Evolutionary conservation across 805 yeast species (phyloP), one percentile per base, ranked within the genome.

Genomic region (Candida anglica): DNA sequence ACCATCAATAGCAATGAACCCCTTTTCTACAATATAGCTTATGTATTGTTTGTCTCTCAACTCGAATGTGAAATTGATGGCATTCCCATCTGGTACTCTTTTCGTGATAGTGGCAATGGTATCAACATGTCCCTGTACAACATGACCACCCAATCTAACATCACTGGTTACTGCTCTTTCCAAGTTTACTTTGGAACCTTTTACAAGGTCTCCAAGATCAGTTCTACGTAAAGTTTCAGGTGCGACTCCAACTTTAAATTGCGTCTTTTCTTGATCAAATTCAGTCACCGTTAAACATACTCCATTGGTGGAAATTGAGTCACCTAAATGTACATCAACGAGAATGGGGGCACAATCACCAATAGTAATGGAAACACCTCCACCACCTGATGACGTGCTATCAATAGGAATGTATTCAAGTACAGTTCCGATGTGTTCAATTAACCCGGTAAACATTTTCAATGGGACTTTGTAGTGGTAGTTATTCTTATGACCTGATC

Each of bases 61-160:
- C 56, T 76, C 58, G 59, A 91, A 89, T 3, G 86, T 82, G 55
- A 79, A 83, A 3, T 81, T 69, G 21, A 87, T 64, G 1, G 98
- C 81, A 56, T 87, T 86, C 2, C 79, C 83, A 50, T 89, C 97
- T 1, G 73, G 61, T 7, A 44, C 58, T 18, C 60, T 69, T 0
- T 60, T 56, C 2, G 72, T 69, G 25, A 91, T 81, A 22, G 55
- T 58, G 2, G 96, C 96, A 22, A 81, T 71, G 0, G 96, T 86
- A 56, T 93, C 99, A 19, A 93, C 87, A 63, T 93, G 99, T 5
- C 98, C 99, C 51, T 93, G 98, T 2, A 93, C 99, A 43, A 91
- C 77, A 58, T 93, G 99, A 1, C 99, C 99, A 16, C 99, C 99
- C 50, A 89, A 77, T 42, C 98, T 69, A 5, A 79, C 86, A 34